Evolutionary conservation across 1,284 basidiomycete genomes (phyloP).

Genomic region (Chiua sp.): DNA sequence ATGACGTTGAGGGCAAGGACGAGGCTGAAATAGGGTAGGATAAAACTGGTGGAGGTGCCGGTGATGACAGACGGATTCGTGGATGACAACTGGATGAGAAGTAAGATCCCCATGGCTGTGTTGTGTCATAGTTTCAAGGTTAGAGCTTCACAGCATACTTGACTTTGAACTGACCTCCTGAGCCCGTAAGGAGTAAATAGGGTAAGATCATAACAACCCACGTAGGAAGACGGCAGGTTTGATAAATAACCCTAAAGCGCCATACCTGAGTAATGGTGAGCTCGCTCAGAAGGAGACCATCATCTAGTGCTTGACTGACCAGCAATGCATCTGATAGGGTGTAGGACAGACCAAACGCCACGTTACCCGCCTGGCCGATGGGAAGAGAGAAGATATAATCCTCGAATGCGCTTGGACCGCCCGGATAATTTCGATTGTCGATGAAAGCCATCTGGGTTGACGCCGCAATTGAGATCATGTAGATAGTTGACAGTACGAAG

Average conservation of each 20-base stretch:
- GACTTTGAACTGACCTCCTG: slow-evolving; percentile 15
- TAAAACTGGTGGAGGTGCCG: slow-evolving; percentile 16
- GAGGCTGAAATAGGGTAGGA: slow-evolving; percentile 22
- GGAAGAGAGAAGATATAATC: slow-evolving; percentile 20
- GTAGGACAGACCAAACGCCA: slow-evolving; percentile 23
- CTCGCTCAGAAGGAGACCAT: background rate
- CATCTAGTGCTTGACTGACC: slow-evolving; percentile 18
- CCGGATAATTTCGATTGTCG: slow-evolving; percentile 36
- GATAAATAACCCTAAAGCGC: slow-evolving; percentile 33
- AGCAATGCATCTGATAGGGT: slow-evolving; percentile 34
- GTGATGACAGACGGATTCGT: slow-evolving; percentile 16
- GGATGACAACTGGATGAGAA: slow-evolving; percentile 20
- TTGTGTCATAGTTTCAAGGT: background rate
- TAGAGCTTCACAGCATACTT: no score
- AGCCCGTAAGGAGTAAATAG: slow-evolving; percentile 15
- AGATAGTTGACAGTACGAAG: slow-evolving; percentile 17
- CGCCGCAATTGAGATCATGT: slow-evolving; percentile 16
- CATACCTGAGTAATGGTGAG: slow-evolving; percentile 29
- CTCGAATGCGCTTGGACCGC: slow-evolving; percentile 28
- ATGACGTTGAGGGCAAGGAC: slow-evolving; percentile 30
- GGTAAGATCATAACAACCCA: slow-evolving; percentile 27
- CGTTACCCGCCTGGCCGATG: slow-evolving; percentile 18
- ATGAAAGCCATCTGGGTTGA: slow-evolving; percentile 39
- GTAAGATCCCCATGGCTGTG: slow-evolving; percentile 13
- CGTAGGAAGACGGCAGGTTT: slow-evolving; percentile 3